These are phyloP conservation scores for Metschnikowia hibisci DNA, from an alignment of 805 yeast species.

Conservation along the genomic window DNA sequence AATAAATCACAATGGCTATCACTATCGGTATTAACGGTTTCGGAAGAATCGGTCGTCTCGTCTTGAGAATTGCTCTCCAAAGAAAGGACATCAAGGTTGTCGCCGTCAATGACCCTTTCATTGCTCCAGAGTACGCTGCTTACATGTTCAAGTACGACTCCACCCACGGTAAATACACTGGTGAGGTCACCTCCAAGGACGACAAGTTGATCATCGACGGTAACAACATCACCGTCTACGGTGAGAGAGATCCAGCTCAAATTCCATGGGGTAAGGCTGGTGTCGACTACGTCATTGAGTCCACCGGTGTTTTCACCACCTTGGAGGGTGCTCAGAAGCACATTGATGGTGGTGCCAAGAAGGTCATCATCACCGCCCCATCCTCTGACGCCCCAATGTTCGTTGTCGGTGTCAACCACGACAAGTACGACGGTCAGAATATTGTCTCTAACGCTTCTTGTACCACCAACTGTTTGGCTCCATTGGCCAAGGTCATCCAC, in stretches of 20 bases:
- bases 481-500: constrained; percentile 85
- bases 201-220: constrained; percentile 66
- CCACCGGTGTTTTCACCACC: constrained; percentile 92
- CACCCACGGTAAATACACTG: constrained; percentile 82
- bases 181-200: constrained; percentile 61
- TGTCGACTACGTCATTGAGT: constrained; percentile 85
- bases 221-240: constrained; percentile 59
- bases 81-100: constrained; percentile 77
- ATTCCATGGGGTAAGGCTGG: constrained; percentile 86
- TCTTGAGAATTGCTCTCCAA: constrained; percentile 71
- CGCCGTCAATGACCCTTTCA: constrained; percentile 90
- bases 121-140: constrained; percentile 85
- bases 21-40: constrained; percentile 90
- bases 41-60: constrained; percentile 93
- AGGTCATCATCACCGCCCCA: constrained; percentile 92
- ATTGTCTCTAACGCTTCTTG: constrained; percentile 92
- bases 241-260: constrained; percentile 79
- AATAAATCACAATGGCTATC: constrained; percentile 44
- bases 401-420: constrained; percentile 86
- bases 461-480: constrained; percentile 95
- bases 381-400: constrained; percentile 94
- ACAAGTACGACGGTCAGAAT: constrained; percentile 67
- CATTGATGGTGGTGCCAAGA: constrained; percentile 88
- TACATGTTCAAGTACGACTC: constrained; percentile 96
- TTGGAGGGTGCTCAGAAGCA: constrained; percentile 78